These are phyloP conservation scores for Somion occarium DNA, from an alignment of 1,284 basidiomycete genomes.

Conservation along the genomic window DNA sequence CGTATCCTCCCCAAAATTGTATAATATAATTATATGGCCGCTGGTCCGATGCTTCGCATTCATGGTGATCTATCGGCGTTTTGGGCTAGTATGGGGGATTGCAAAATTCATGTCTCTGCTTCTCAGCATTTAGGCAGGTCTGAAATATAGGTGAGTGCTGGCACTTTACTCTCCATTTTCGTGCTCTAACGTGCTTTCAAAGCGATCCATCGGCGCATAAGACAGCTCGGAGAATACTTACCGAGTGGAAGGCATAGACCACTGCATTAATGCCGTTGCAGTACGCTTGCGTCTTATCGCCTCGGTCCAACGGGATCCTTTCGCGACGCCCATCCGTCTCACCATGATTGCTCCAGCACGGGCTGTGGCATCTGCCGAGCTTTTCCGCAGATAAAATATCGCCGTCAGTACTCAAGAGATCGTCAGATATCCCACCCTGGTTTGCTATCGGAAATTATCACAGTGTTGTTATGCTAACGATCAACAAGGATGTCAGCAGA, in stretches of 20 bases:
- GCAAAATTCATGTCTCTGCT: background rate
- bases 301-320: background rate
- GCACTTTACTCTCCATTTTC: background rate
- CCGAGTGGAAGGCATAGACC: background rate
- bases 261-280: background rate
- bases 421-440: background rate
- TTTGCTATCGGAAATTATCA: background rate
- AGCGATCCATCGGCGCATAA: background rate
- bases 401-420: too few relatives aligned
- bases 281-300: background rate
- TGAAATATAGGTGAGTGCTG: background rate
- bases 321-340: background rate
- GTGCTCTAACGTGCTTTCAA: background rate
- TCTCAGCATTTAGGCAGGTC: too few relatives aligned
- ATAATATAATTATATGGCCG: too few relatives aligned
- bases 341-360: background rate
- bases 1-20: too few relatives aligned
- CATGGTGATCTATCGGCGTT: too few relatives aligned
- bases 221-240: background rate
- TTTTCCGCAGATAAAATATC: background rate
- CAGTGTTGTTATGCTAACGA: background rate
- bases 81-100: too few relatives aligned
- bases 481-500: background rate
- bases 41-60: too few relatives aligned
- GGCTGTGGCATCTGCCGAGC: background rate